Conservation (phyloP, 768 basidiomycete species). For the Agrocybe pediades region DNA sequence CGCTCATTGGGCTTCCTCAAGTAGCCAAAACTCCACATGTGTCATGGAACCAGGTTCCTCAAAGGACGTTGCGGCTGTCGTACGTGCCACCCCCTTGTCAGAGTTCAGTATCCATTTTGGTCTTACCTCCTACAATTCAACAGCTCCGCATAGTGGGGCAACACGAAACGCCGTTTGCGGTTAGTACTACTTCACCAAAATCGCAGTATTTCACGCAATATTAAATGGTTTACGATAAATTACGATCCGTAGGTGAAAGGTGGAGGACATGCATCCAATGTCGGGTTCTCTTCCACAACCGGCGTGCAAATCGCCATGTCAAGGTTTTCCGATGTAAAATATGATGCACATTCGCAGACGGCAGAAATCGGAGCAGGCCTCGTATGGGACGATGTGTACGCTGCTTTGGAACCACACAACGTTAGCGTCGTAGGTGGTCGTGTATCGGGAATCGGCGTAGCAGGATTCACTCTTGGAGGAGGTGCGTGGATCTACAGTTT, state of each 20-base stretch:
- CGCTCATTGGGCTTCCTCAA: constrained; percentile 53
- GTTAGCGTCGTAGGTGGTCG: constrained; percentile 63
- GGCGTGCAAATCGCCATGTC: constrained; percentile 62
- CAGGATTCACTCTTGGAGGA: constrained; percentile 61
- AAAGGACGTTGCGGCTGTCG: constrained; percentile 52
- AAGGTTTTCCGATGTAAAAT: constrained; percentile 46
- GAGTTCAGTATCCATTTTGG: neutral
- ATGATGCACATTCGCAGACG: constrained; percentile 39
- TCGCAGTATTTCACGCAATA: neutral
- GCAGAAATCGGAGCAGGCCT: constrained; percentile 45
- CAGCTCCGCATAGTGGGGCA: constrained; percentile 49
- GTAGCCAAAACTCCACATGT: constrained; percentile 46
- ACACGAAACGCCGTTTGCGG: constrained; percentile 57
- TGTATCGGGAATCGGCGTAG: constrained; percentile 59
- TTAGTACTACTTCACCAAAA: constrained; percentile 22
- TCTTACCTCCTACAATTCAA: neutral
- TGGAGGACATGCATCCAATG: constrained; percentile 58
- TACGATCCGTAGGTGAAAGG: constrained; percentile 51
- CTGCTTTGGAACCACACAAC: constrained; percentile 45
- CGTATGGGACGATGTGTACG: constrained; percentile 68
- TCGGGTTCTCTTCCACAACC: constrained; percentile 58
- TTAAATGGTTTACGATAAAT: neutral
- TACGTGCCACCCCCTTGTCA: constrained; percentile 25
- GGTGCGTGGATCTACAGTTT: constrained; percentile 36
- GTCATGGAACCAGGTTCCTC: constrained; percentile 59